These are phyloP conservation scores for Stagonosporopsis rhizophila DNA, from an alignment of 2,329 filamentous ascomycete species.

Conservation along the genomic window DNA sequence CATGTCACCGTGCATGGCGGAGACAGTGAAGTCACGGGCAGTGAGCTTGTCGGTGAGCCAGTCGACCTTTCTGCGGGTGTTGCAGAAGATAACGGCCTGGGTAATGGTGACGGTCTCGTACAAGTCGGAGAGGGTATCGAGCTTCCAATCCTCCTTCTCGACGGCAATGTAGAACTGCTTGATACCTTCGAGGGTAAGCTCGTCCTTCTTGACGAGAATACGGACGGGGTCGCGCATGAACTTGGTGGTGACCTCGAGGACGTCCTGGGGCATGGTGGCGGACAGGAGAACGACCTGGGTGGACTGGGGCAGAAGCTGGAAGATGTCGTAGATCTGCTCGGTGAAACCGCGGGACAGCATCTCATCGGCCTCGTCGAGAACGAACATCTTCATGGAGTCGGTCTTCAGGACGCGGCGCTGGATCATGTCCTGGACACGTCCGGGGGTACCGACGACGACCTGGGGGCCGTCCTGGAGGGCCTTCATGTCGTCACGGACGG, in stretches of 20 bases:
- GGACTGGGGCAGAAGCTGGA: constrained; percentile 96
- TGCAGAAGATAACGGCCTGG: constrained; percentile 99
- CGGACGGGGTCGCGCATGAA: constrained; percentile 99
- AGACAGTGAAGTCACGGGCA: constrained; percentile 98
- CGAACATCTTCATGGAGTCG: constrained; percentile 99
- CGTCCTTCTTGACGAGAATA: constrained; percentile 99
- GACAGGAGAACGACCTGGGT: constrained; percentile 98
- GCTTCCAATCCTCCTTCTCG: constrained; percentile 99
- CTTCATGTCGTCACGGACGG: constrained; percentile 98
- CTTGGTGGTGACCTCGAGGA: constrained; percentile 99
- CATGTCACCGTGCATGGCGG: constrained; percentile 99
- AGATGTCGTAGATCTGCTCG: constrained; percentile 99
- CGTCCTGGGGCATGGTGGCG: constrained; percentile 98
- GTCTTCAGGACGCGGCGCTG: constrained; percentile 97
- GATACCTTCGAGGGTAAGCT: constrained; percentile 99
- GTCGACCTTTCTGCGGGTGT: constrained; percentile 99
- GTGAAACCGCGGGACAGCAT: constrained; percentile 99
- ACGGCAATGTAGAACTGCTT: constrained; percentile 99
- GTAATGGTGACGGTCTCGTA: constrained; percentile 99
- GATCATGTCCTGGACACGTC: constrained; percentile 99
- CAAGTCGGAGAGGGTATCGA: constrained; percentile 96
- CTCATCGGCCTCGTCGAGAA: constrained; percentile 98
- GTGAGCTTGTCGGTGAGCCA: constrained; percentile 99
- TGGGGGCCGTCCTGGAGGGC: constrained; percentile 94
- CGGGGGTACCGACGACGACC: constrained; percentile 96